Conservation (phyloP, 305 asterid genomes). For the Fraxinus floribunda region DNA sequence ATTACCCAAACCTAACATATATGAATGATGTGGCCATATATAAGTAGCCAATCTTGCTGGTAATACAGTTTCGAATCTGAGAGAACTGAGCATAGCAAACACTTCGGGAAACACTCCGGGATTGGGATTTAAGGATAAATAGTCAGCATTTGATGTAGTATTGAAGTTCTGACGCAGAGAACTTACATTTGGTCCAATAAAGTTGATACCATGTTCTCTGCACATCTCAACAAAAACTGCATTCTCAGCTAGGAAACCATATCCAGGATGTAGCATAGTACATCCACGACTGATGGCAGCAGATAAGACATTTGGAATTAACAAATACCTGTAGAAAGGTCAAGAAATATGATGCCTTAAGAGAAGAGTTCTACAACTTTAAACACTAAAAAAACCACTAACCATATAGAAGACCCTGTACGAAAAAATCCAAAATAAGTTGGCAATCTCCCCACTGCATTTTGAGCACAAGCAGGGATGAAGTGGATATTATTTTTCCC, state of each 20-base stretch:
- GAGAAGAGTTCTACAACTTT: too few relatives aligned
- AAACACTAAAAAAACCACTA: too few relatives aligned
- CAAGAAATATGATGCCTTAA: neutral
- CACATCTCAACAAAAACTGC: slow-evolving; percentile 95
- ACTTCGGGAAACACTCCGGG: neutral
- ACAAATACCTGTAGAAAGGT: slow-evolving; percentile 58
- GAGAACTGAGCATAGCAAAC: neutral
- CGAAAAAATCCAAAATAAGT: neutral
- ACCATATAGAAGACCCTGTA: neutral
- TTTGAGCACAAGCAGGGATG: neutral
- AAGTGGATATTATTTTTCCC: neutral
- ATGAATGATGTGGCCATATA: neutral
- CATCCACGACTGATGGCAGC: slow-evolving; percentile 91
- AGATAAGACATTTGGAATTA: slow-evolving; percentile 80
- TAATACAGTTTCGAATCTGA: neutral
- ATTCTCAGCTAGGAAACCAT: slow-evolving; percentile 96
- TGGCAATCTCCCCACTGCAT: neutral
- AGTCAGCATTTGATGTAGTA: slow-evolving; percentile 8
- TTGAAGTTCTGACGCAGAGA: slow-evolving; percentile 1
- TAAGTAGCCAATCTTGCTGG: slow-evolving; percentile 15
- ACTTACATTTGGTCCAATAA: slow-evolving; percentile 94
- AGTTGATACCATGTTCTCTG: slow-evolving; percentile 82
- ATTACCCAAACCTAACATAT: neutral
- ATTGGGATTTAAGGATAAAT: slow-evolving; percentile 9
- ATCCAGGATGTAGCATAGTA: slow-evolving; percentile 99